Evolutionary conservation across 805 yeast genomes (phyloP).

Genomic region (Pichia occidentalis): DNA sequence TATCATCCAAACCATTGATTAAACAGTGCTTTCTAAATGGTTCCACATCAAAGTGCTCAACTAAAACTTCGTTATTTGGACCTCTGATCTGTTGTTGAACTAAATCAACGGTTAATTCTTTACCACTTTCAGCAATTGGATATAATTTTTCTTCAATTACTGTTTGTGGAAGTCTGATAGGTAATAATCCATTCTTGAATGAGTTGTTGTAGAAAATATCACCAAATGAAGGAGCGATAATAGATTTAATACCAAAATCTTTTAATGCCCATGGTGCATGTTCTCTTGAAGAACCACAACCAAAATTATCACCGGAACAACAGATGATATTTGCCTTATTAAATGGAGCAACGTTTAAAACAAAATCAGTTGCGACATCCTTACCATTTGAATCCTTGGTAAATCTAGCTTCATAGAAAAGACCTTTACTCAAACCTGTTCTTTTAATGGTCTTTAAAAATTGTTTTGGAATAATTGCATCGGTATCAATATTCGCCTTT

Average conservation of each 20-base stretch:
- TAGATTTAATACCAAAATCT: conserved; percentile 93
- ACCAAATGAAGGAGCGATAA: conserved; percentile 97
- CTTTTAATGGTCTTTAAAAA: conserved; percentile 96
- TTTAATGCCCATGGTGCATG: conserved; percentile 99
- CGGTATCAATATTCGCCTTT: conserved; percentile 95
- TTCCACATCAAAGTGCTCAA: conserved; percentile 82
- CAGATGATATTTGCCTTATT: conserved; percentile 73
- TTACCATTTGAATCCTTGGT: conserved; percentile 61
- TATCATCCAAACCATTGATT: conserved; percentile 92
- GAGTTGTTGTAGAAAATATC: conserved; percentile 98
- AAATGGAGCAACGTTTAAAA: conserved; percentile 80
- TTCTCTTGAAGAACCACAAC: conserved; percentile 98
- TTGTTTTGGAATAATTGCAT: conserved; percentile 98
- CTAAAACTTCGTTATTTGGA: conserved; percentile 63
- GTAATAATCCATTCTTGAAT: conserved; percentile 90
- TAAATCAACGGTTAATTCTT: conserved; percentile 69
- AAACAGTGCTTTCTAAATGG: conserved; percentile 91
- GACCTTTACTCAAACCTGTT: conserved; percentile 83
- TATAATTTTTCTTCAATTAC: conserved; percentile 63
- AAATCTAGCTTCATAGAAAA: conserved; percentile 88
- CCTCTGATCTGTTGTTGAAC: conserved; percentile 75
- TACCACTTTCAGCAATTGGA: conserved; percentile 75
- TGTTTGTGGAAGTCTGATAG: conserved; percentile 83
- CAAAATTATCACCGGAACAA: conserved; percentile 95
- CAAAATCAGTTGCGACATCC: conserved; percentile 80